Evolutionary conservation across 257 asterid species (phyloP), one percentile per base, ranked within the genome.

Genomic region (Phtheirospermum japonicum): DNA sequence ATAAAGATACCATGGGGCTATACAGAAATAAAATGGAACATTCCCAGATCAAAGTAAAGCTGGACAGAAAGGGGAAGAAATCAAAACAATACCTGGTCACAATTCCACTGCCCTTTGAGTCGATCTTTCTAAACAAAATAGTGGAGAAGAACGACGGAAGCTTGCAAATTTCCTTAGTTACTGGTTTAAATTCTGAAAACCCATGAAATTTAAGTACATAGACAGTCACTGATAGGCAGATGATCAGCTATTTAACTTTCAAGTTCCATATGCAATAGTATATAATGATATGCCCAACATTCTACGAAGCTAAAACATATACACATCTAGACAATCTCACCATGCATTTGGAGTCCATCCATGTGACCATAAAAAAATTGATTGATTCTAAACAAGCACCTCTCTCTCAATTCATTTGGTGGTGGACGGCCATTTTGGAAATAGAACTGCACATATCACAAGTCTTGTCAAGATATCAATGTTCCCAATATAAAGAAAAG

Each of bases 141-240:
- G 85, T 39, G 48, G 99, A 93, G 79, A 89, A 89, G 91, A 93
- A 93, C 28, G 99, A 89, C 1, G 99, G 99, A 32, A 93, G 96
- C 94, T 93, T 93, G 88, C 99, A 93, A 23, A 93, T 80, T 72
- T 93, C 99, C 77, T 89, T 87, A 0, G 96, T 89, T 68, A 93
- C 86, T 18, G 85, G 94, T 75, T 93, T 93, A 65, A 93, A 87
- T 76, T 93, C 99, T 93, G 91, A 74, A 55, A 77, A 51, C 71
- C 63, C 71, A 75, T 40, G 36, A 65, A 71, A 61, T 34, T 9
- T 32, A 53, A 54, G 17, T 51, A 37, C 59, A 26, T 36, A 55
- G 66, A 56, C 30, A 36, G 14, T 39, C 16, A 50, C 26, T 57
- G 16, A 28, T 7, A 33, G 40, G 46, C n/a, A 19, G 34, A 36